Evolutionary conservation across 352 stramenopile genomes (phyloP).

Genomic region (Pythium coloratum): DNA sequence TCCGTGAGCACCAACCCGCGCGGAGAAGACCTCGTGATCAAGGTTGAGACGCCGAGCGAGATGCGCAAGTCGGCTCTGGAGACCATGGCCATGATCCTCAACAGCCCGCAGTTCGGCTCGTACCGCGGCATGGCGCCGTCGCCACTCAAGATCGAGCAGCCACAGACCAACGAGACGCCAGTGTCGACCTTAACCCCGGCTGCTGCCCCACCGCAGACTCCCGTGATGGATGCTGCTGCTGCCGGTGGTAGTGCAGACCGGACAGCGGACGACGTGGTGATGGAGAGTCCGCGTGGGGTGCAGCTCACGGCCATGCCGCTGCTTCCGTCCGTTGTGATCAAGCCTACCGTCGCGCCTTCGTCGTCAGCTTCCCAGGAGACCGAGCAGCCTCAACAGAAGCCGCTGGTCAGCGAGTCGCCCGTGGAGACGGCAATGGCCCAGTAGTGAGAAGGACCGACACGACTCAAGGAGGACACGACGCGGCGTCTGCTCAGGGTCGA

Average conservation of each 20-base stretch:
- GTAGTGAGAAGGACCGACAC: not conserved
- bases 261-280: conserved; percentile 16
- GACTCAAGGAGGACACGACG: not conserved
- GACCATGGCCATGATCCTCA: conserved; percentile 77
- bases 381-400: not conserved
- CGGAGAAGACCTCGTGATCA: conserved; percentile 13
- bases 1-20: conserved; percentile 18
- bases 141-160: conserved; percentile 22
- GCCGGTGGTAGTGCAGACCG: not conserved
- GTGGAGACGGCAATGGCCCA: not conserved
- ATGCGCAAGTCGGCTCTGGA: conserved; percentile 34
- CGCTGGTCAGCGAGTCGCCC: not conserved
- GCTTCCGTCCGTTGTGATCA: conserved; percentile 27
- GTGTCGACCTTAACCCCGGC: not conserved
- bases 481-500: not conserved
- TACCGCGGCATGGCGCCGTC: conserved; percentile 23
- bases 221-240: not conserved
- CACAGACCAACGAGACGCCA: conserved; percentile 9
- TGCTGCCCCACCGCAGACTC: not conserved
- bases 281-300: conserved; percentile 25
- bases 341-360: conserved; percentile 9
- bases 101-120: conserved; percentile 50
- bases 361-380: not conserved
- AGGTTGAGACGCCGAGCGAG: conserved; percentile 18
- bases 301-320: conserved; percentile 13